Evolutionary conservation across 73 alveolate species (phyloP).

Genomic region (Uronychia setigera): DNA sequence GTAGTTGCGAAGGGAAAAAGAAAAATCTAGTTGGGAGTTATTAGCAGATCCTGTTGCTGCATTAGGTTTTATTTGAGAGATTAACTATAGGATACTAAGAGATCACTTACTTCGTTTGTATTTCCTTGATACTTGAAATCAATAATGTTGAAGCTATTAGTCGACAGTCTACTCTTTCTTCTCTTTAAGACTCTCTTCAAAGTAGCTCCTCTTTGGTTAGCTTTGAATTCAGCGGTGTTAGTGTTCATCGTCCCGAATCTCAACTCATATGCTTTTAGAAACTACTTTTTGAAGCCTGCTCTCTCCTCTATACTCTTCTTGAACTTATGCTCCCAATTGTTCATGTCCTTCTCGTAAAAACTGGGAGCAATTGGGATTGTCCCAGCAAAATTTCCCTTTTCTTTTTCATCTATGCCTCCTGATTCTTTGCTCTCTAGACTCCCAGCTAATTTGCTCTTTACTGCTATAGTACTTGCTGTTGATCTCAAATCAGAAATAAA

Average conservation of each 20-base stretch:
- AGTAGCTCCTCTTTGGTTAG: not conserved
- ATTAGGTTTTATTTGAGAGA: not conserved
- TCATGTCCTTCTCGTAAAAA: slow-evolving; percentile 17
- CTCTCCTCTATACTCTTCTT: slow-evolving; percentile 6
- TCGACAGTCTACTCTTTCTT: slow-evolving; percentile 29
- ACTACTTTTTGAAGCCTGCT: slow-evolving; percentile 8
- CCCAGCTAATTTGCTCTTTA: not conserved
- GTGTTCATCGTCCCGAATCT: not conserved
- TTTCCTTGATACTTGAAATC: slow-evolving; percentile 31
- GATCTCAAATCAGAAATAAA: not conserved
- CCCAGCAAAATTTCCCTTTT: not conserved
- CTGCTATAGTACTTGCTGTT: not conserved
- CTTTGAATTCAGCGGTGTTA: not conserved
- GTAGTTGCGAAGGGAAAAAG: not conserved
- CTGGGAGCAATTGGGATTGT: slow-evolving; percentile 18
- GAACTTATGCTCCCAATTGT: slow-evolving; percentile 23
- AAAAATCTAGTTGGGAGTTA: not conserved
- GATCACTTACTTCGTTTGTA: not conserved
- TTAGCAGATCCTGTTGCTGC: not conserved
- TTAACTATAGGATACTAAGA: not conserved
- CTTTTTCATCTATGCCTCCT: not conserved
- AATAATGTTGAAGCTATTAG: slow-evolving; percentile 16
- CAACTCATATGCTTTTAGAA: not conserved
- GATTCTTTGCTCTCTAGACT: not conserved
- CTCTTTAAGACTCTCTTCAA: slow-evolving; percentile 13